phyloP scores from a whole-genome alignment of 371 early-diverging fungal genomes.

The Capniomyces stellatus region DNA sequence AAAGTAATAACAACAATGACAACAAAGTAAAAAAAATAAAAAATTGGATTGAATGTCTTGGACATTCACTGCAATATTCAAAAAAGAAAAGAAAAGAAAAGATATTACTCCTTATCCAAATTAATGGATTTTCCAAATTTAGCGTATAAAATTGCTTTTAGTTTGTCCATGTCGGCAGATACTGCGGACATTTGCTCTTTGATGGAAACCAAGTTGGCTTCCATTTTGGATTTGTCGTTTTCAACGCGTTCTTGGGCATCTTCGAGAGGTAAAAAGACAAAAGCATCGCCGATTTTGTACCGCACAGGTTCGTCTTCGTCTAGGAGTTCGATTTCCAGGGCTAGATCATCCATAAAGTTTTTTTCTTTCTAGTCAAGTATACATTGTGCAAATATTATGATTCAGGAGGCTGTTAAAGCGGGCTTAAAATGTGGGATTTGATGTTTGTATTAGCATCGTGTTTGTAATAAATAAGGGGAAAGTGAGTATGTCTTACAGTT shows the following conservation, averaged over 20 bases:
- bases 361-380: constrained; percentile 62
- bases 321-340: constrained; percentile 71
- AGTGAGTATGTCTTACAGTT: too few relatives aligned
- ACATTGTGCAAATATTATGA: too few relatives aligned
- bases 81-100: too few relatives aligned
- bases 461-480: too few relatives aligned
- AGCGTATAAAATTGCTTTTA: constrained; percentile 71
- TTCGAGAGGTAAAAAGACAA: constrained; percentile 53
- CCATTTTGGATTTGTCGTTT: constrained; percentile 41
- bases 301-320: constrained; percentile 73
- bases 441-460: too few relatives aligned
- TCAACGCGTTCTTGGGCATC: constrained; percentile 52
- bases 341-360: constrained; percentile 83
- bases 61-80: too few relatives aligned
- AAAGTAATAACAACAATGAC: too few relatives aligned
- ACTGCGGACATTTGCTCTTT: constrained; percentile 48
- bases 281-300: constrained; percentile 81
- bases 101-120: constrained; percentile 68
- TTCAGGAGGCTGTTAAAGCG: too few relatives aligned
- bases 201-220: constrained; percentile 29
- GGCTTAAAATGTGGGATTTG: too few relatives aligned
- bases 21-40: too few relatives aligned
- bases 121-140: constrained; percentile 90
- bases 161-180: constrained; percentile 52
- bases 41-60: too few relatives aligned